phyloP scores from a whole-genome alignment of 1,284 basidiomycete genomes.

The Leccinum pachyderme region DNA sequence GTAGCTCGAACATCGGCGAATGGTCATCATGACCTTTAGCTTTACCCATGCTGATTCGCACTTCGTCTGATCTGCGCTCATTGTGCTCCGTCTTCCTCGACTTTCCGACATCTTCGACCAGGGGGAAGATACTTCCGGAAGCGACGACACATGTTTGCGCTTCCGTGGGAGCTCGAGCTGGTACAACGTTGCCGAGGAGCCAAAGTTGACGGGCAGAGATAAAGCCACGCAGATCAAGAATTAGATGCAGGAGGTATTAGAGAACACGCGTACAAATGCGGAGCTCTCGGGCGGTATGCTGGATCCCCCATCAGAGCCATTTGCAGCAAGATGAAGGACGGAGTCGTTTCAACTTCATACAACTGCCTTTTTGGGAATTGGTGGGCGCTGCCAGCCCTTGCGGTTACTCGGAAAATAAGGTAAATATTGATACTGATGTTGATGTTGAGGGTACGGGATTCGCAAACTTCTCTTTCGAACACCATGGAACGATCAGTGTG shows the following conservation, averaged over 20 bases:
- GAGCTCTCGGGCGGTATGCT: neutral
- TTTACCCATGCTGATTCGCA: constrained; percentile 27
- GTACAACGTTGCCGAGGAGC: constrained; percentile 8
- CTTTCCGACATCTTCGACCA: constrained; percentile 41
- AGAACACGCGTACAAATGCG: neutral
- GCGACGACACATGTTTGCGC: constrained; percentile 5
- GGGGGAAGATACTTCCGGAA: constrained; percentile 53
- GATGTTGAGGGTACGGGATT: constrained; percentile 12
- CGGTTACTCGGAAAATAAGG: neutral
- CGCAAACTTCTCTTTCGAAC: constrained; percentile 14
- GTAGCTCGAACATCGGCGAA: neutral
- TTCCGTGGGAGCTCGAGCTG: neutral
- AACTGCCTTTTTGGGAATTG: neutral
- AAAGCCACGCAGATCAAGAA: constrained; percentile 1
- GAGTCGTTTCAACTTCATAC: neutral
- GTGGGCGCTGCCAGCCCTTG: neutral
- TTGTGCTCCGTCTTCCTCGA: constrained; percentile 33
- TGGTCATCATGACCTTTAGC: constrained; percentile 15
- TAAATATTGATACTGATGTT: too few species aligned
- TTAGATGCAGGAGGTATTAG: constrained; percentile 4
- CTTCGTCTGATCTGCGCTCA: constrained; percentile 37
- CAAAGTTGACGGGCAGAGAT: neutral
- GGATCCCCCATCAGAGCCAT: neutral
- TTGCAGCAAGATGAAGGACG: neutral
- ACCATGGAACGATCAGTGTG: constrained; percentile 2